Evolutionary conservation across 1,284 basidiomycete genomes (phyloP).

Genomic region (Chalciporus sp.): DNA sequence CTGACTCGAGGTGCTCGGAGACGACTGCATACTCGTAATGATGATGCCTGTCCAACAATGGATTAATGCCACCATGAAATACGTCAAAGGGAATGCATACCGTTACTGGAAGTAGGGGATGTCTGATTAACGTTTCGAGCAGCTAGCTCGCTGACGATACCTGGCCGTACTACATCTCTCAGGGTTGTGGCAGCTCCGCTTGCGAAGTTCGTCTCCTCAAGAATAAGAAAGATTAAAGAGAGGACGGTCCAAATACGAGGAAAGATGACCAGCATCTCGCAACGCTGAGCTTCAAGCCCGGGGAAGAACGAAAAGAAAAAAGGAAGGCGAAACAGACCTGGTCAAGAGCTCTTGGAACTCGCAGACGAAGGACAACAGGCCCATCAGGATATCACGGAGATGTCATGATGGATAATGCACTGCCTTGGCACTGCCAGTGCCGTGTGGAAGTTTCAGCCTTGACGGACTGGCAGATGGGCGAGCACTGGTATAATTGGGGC

Average conservation of each 20-base stretch:
- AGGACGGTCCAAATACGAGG: neutral
- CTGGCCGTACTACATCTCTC: neutral
- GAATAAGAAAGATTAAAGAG: constrained; percentile 1
- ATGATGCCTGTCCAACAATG: neutral
- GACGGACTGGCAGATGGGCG: too few relatives aligned
- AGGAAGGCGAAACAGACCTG: neutral
- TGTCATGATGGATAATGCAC: neutral
- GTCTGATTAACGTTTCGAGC: neutral
- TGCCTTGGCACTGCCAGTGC: constrained; percentile 3
- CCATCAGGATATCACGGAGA: neutral
- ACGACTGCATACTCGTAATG: neutral
- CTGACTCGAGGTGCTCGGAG: neutral
- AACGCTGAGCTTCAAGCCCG: constrained; percentile 14
- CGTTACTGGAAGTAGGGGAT: neutral
- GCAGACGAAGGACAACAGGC: neutral
- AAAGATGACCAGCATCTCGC: constrained; percentile 18
- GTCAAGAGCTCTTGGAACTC: neutral
- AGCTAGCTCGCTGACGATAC: too few relatives aligned
- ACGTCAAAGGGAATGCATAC: neutral
- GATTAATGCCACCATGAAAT: neutral
- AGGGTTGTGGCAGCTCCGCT: neutral
- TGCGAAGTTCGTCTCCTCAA: neutral
- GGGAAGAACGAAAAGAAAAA: neutral
- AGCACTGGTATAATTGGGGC: too few relatives aligned
- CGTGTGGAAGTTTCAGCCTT: too few relatives aligned